Conservation (phyloP, 2,329 filamentous ascomycete genomes). For the Didymella glomerata region DNA sequence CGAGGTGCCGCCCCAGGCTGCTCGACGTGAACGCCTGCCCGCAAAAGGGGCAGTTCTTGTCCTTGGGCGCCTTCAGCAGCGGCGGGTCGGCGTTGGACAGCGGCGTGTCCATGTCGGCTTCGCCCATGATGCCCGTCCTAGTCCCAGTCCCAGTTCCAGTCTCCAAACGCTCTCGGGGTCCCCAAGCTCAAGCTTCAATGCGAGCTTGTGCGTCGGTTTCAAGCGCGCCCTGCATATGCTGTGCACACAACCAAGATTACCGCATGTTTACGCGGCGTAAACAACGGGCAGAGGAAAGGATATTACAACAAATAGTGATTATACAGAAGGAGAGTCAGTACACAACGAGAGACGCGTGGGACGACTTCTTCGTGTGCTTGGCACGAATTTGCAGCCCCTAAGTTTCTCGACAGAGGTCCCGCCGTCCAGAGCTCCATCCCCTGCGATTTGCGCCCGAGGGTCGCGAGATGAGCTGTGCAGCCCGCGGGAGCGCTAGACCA, state of each 20-base stretch:
- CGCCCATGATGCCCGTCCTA: constrained; percentile 36
- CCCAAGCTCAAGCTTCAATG: constrained; percentile 21
- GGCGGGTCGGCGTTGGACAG: constrained; percentile 23
- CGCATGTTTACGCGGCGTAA: constrained; percentile 37
- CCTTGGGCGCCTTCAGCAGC: constrained; percentile 69
- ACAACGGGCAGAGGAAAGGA: constrained; percentile 25
- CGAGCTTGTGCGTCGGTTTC: constrained; percentile 26
- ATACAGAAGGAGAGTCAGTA: neutral
- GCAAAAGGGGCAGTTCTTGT: constrained; percentile 89
- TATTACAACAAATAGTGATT: neutral
- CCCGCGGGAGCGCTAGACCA: constrained; percentile 26
- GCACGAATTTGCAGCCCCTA: constrained; percentile 37
- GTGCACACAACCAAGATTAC: constrained; percentile 30
- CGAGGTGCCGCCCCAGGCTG: constrained; percentile 83
- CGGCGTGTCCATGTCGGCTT: constrained; percentile 43
- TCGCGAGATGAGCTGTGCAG: constrained; percentile 28
- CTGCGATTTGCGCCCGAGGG: constrained; percentile 31
- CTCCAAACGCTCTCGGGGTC: constrained; percentile 22
- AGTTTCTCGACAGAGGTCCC: constrained; percentile 12
- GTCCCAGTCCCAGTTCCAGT: constrained; percentile 1
- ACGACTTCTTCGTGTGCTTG: constrained; percentile 23
- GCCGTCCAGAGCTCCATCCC: constrained; percentile 25
- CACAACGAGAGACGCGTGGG: constrained; percentile 22
- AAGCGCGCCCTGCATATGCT: constrained; percentile 22
- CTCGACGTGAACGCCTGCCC: constrained; percentile 91